Percentiles rank a stretch among this genome's conserved stretches.
These are phyloP conservation scores for Fragaria vesca DNA, from an alignment of 306 rosid genomes.

Conservation along the genomic window DNA sequence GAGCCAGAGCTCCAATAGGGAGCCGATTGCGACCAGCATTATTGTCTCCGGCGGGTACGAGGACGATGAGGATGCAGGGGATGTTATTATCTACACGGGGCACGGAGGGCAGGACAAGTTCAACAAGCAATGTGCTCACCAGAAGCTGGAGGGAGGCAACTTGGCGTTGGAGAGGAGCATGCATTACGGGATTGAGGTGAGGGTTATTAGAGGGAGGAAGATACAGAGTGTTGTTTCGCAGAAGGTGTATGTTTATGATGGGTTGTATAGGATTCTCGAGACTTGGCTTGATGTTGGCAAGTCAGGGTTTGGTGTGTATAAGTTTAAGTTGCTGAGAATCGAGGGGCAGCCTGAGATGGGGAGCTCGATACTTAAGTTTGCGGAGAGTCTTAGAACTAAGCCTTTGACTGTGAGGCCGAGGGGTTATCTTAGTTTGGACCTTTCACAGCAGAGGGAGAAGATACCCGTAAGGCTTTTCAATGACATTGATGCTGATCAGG, in stretches of 20 bases:
- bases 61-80: constrained; percentile 84
- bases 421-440: constrained; percentile 61
- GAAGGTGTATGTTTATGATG: constrained; percentile 91
- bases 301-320: constrained; percentile 90
- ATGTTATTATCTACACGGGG: constrained; percentile 79
- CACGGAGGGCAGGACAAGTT: constrained; percentile 94
- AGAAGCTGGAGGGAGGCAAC: constrained; percentile 89
- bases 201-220: constrained; percentile 80
- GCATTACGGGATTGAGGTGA: constrained; percentile 90
- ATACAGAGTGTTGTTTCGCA: constrained; percentile 43
- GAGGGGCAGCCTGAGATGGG: constrained; percentile 94
- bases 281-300: constrained; percentile 94
- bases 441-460: constrained; percentile 58
- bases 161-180: constrained; percentile 92
- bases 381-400: constrained; percentile 47
- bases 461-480: constrained; percentile 59
- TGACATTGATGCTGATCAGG: constrained; percentile 65
- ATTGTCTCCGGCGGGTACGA: constrained; percentile 94
- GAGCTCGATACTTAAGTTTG: constrained; percentile 57
- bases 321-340: constrained; percentile 73
- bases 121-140: constrained; percentile 64
- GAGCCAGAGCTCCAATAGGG: constrained; percentile 81
- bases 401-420: constrained; percentile 53
- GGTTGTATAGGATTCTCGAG: constrained; percentile 68
- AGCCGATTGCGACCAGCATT: constrained; percentile 90